Evolutionary conservation across 306 rosid genomes (phyloP).

Genomic region (Sindora glabra): DNA sequence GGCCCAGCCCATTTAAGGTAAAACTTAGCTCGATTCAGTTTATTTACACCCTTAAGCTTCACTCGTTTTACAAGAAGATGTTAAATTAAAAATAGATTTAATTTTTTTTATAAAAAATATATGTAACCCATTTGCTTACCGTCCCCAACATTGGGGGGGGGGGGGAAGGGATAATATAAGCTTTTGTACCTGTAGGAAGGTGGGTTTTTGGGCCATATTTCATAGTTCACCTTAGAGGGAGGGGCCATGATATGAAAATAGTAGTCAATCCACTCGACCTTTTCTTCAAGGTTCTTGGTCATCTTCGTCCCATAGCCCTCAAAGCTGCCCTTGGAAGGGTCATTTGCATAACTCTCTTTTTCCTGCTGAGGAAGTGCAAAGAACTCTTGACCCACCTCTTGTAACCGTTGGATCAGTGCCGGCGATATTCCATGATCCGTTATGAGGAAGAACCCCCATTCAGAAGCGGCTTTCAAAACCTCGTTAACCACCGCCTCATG

Average conservation of each 20-base stretch:
- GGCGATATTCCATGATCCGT: conserved; percentile 46
- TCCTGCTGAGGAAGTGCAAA: conserved; percentile 42
- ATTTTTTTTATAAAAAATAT: no score
- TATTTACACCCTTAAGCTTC: no score
- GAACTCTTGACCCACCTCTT: conserved; percentile 41
- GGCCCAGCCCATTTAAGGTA: no score
- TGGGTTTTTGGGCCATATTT: conserved; percentile 46
- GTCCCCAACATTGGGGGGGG: no score
- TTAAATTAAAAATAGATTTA: no score
- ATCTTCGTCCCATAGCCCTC: conserved; percentile 67
- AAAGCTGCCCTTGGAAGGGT: conserved; percentile 38
- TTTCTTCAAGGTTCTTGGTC: conserved; percentile 44
- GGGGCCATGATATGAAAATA: conserved; percentile 50
- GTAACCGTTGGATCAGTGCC: conserved; percentile 29
- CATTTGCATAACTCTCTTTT: conserved; percentile 53
- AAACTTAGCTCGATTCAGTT: no score
- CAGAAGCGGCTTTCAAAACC: conserved; percentile 14
- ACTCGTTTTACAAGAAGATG: no score
- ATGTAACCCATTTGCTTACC: no score
- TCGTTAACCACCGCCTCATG: conserved; percentile 5
- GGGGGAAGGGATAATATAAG: no score
- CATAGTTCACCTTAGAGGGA: conserved; percentile 32
- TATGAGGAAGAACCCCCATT: conserved; percentile 53
- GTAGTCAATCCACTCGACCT: conserved; percentile 66
- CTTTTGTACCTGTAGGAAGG: conserved; percentile 36